Base-by-base conservation (phyloP, 495 filamentous ascomycete species). In the Lentithecium fluviatile region DNA sequence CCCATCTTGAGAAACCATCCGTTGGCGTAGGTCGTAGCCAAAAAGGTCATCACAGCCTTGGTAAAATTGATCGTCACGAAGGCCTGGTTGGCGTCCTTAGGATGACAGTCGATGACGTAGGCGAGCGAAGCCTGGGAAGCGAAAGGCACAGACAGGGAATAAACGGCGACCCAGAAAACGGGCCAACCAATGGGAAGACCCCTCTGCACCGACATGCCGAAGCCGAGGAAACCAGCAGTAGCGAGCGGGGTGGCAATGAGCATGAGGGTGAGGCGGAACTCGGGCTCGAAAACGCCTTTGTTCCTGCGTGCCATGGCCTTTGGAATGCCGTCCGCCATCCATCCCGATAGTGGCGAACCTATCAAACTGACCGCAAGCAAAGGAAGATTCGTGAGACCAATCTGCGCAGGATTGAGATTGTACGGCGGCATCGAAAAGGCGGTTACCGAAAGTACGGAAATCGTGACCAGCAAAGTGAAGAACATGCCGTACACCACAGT, bases 71-170 rank as follows among this genome's bases (percentile, higher is more conserved):
- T 75, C 13, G 93, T 96, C 24, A 98, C 94, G 43, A 98, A 78
- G 10, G 93, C 94, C 73, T 97, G 93, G 45, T 92, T 91, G 1
- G 94, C 94, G 71, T 96, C 97, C 71, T 94, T 89, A 15, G 93
- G 81, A 71, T 97, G 96, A 65, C 87, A 89, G 71, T 98, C 93
- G 23, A 98, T 91, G 52, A 87, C 89, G 66, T 96, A 97, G 0
- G 94, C 96, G 66, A 98, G 96, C 23, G 89, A 82, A 1, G 93
- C 97, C n/a, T 93, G 97, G 47, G 86, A 90, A 0, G 91, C 93
- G 10, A 97, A 80, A 42, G 88, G 87, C 70, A 93, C 96, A 2
- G 94, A 94, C 69, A 98, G 96, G 7, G 89, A 92, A 58, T 96
- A 86, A 48, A 95, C 70, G 1, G 91, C 92, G 64, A 97, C 96